Conservation (phyloP, 2,329 filamentous ascomycete species). For the Microsporum audouinii region DNA sequence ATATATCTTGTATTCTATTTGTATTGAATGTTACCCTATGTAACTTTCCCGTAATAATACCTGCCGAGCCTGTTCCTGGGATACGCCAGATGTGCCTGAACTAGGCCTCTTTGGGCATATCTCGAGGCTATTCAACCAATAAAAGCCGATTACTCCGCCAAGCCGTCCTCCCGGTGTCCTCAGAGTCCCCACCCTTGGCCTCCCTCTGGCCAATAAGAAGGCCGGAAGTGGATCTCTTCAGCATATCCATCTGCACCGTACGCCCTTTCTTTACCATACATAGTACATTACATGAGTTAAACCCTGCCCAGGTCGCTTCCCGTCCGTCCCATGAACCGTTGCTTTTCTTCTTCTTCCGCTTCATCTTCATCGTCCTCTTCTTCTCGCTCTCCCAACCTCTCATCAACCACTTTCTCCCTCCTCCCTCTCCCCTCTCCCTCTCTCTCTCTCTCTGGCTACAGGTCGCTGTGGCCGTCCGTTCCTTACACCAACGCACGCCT, state of each 20-base stretch:
- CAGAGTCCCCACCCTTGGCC: background rate
- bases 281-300: too few species aligned
- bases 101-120: background rate
- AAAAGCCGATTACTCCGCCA: background rate
- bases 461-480: slow-evolving; percentile 28
- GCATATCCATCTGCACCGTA: background rate
- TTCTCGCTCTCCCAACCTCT: background rate
- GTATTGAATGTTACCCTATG: background rate
- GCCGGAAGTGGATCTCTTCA: background rate
- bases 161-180: background rate
- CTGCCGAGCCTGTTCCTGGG: background rate
- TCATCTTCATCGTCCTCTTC: background rate
- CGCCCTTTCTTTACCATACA: background rate
- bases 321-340: background rate
- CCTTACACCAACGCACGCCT: slow-evolving; percentile 17
- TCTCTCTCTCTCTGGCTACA: slow-evolving; percentile 10
- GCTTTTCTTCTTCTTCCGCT: background rate
- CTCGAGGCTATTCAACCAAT: background rate
- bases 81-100: background rate
- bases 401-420: slow-evolving; percentile 4
- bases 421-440: slow-evolving; percentile 7
- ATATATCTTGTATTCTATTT: background rate
- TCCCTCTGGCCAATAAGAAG: background rate
- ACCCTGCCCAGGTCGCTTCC: background rate
- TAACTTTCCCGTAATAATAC: background rate